Evolutionary conservation across 129 eudicot genomes (phyloP).

Genomic region (Mikania micrantha): DNA sequence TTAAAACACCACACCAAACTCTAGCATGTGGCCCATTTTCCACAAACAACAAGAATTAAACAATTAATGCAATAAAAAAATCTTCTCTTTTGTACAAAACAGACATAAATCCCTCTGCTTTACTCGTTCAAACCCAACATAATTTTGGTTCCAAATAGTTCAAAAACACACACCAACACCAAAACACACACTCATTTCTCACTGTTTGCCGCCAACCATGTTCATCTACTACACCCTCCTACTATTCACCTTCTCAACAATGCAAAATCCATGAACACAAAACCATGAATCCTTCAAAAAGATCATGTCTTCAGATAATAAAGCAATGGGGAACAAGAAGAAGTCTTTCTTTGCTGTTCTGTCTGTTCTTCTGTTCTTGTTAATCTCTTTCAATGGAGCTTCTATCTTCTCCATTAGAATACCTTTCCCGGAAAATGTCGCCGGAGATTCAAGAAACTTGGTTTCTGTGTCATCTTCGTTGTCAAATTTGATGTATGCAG

Average conservation of each 20-base stretch:
- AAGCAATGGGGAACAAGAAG: constrained; percentile 27
- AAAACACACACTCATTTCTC: constrained; percentile 14
- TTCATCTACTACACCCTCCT: constrained; percentile 21
- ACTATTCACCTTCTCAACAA: constrained; percentile 16
- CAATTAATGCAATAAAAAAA: constrained; percentile 11
- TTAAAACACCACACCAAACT: constrained; percentile 31
- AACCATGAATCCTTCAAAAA: constrained; percentile 15
- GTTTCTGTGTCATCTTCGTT: constrained; percentile 39
- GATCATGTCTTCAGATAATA: not conserved
- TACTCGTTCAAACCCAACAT: constrained; percentile 14
- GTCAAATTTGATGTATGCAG: constrained; percentile 30
- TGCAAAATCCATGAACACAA: constrained; percentile 16
- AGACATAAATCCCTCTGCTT: constrained; percentile 16
- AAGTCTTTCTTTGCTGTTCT: constrained; percentile 52
- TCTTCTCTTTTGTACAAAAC: constrained; percentile 14
- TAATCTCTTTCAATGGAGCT: constrained; percentile 54
- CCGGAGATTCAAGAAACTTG: constrained; percentile 50
- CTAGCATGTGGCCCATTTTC: constrained; percentile 1
- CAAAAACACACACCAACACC: constrained; percentile 13
- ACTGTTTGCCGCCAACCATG: constrained; percentile 29
- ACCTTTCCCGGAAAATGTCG: constrained; percentile 41
- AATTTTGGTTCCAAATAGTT: constrained; percentile 15
- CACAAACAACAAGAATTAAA: constrained; percentile 16
- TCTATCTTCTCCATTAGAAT: constrained; percentile 39
- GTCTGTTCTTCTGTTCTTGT: constrained; percentile 36